phyloP scores from a whole-genome alignment of 2,329 filamentous ascomycete species.

The Triangularia setosa region DNA sequence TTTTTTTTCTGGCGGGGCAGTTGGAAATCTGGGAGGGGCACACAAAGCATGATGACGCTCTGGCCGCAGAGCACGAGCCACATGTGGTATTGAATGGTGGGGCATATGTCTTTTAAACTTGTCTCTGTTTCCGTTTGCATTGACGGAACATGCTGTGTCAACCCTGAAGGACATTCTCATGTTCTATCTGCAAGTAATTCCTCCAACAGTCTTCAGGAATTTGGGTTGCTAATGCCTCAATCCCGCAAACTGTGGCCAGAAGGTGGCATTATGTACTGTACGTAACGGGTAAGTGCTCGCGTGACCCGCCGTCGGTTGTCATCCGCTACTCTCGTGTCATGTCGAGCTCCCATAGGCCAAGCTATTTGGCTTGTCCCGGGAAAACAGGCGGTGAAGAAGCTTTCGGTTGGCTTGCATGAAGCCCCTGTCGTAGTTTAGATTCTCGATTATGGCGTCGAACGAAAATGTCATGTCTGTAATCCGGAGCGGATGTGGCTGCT shows the following conservation, averaged over 20 bases:
- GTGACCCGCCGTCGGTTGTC: slow-evolving; percentile 12
- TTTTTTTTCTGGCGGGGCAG: slow-evolving; percentile 10
- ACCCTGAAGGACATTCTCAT: background rate
- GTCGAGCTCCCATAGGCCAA: slow-evolving; percentile 14
- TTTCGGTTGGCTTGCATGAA: background rate
- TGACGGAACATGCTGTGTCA: background rate
- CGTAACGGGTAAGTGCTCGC: slow-evolving; percentile 18
- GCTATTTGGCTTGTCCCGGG: background rate
- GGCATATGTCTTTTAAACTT: background rate
- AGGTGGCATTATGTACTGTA: slow-evolving; percentile 4
- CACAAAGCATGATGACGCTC: slow-evolving; percentile 16
- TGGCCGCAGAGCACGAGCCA: background rate
- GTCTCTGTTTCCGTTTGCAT: background rate
- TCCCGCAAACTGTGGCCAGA: background rate
- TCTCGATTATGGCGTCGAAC: background rate
- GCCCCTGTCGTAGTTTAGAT: background rate
- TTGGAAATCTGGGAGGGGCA: slow-evolving; percentile 12
- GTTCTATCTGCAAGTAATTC: background rate
- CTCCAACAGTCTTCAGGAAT: background rate
- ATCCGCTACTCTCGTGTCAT: background rate
- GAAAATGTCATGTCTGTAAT: background rate
- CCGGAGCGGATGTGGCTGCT: background rate
- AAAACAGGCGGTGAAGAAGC: background rate
- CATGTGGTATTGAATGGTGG: background rate
- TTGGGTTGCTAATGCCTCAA: background rate